Percentiles rank a stretch among this genome's conserved stretches.
Conservation (phyloP, 2,329 filamentous ascomycete genomes). For the Colletotrichum australisinense region DNA sequence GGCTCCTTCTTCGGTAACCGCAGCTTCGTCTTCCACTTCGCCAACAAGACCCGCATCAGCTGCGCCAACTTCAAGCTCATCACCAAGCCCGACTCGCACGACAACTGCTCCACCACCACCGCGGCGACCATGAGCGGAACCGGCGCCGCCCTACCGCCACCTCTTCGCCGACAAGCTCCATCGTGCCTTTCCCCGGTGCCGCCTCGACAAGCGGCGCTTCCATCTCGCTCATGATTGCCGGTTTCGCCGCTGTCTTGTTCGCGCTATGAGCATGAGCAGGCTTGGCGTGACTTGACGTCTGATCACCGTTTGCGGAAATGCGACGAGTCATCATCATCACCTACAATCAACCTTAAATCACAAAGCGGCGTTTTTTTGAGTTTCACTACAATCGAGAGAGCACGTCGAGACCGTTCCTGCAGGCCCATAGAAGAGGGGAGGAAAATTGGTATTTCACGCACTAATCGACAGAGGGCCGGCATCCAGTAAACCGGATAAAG, state of each 20-base stretch:
- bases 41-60: slow-evolving; percentile 72
- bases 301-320: background rate
- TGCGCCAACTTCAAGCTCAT: slow-evolving; percentile 70
- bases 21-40: slow-evolving; percentile 72
- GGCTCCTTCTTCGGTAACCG: slow-evolving; percentile 73
- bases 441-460: background rate
- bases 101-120: slow-evolving; percentile 29
- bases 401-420: background rate
- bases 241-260: slow-evolving; percentile 40
- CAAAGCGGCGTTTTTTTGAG: slow-evolving; percentile 1
- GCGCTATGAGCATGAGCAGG: slow-evolving; percentile 36
- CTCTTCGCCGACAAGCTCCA: background rate
- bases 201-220: slow-evolving; percentile 33
- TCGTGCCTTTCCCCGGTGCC: slow-evolving; percentile 23
- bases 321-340: background rate
- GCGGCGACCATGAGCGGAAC: background rate
- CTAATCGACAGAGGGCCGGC: slow-evolving; percentile 7
- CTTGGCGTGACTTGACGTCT: background rate
- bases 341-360: background rate
- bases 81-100: slow-evolving; percentile 32
- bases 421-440: background rate
- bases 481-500: slow-evolving; percentile 3
- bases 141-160: background rate
- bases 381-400: background rate
- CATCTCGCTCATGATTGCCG: slow-evolving; percentile 24